phyloP scores from a whole-genome alignment of 345 rosid genomes.

The Geranium brycei region DNA sequence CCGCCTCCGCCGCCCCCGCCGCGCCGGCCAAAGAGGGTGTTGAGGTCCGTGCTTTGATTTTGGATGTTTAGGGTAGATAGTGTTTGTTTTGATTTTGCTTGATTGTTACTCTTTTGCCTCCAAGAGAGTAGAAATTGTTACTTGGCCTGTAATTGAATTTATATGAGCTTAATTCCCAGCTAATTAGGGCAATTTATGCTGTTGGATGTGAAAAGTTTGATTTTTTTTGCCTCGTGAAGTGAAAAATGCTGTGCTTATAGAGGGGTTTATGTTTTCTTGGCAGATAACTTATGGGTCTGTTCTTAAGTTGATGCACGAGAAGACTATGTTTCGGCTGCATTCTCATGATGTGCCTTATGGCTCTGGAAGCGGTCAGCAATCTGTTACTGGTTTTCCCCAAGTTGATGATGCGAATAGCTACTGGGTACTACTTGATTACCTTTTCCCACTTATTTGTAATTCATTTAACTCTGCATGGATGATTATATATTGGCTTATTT shows the following conservation, averaged over 20 bases:
- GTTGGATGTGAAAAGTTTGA: background rate
- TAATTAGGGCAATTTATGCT: background rate
- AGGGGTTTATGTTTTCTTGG: background rate
- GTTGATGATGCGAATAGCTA: constrained; percentile 92
- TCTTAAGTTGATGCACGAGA: constrained; percentile 89
- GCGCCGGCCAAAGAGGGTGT: constrained; percentile 44
- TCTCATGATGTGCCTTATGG: constrained; percentile 99
- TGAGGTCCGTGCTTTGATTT: constrained; percentile 38
- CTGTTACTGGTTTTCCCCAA: constrained; percentile 78
- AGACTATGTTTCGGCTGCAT: constrained; percentile 67
- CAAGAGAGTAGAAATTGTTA: too few relatives aligned
- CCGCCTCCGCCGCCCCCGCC: constrained; percentile 49
- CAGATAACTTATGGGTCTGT: constrained; percentile 84
- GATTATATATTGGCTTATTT: background rate
- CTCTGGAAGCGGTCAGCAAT: constrained; percentile 98
- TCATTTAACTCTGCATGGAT: background rate
- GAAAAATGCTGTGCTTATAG: background rate
- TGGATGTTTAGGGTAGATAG: background rate
- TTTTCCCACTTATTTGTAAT: background rate
- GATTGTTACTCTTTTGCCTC: background rate
- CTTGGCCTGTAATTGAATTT: too few relatives aligned
- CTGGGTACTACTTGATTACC: constrained; percentile 58
- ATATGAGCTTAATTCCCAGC: too few relatives aligned
- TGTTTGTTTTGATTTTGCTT: background rate
- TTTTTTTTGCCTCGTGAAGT: background rate